Percentiles rank a stretch among this genome's conserved stretches.
Evolutionary conservation across 2,329 filamentous ascomycete species (phyloP).

Genomic region (Paecilomyces fulvus): DNA sequence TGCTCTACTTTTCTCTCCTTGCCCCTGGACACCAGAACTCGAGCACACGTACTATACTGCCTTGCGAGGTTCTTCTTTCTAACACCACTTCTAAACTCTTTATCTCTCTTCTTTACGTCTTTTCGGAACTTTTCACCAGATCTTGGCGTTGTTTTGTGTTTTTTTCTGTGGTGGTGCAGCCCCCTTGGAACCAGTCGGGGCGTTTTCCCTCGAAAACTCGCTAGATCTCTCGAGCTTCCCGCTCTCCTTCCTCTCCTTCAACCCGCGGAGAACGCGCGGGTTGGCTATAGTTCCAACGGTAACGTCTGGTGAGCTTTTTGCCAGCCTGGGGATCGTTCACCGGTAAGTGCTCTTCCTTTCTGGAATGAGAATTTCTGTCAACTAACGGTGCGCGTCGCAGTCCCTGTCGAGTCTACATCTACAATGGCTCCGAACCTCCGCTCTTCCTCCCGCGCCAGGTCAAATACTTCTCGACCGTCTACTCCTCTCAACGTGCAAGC

Average conservation of each 20-base stretch:
- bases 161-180: conserved; percentile 10
- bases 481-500: conserved; percentile 18
- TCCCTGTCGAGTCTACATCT: conserved; percentile 3
- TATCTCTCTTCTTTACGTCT: no score
- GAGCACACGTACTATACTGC: not conserved
- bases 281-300: conserved; percentile 22
- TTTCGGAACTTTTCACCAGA: not conserved
- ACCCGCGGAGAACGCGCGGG: conserved; percentile 23
- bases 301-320: conserved; percentile 22
- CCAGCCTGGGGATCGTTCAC: conserved; percentile 14
- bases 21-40: not conserved
- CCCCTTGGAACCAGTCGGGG: conserved; percentile 19
- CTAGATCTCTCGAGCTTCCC: conserved; percentile 16
- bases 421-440: conserved; percentile 29
- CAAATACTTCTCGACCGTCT: conserved; percentile 24
- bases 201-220: conserved; percentile 17
- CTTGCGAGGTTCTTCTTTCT: not conserved
- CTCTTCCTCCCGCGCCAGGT: conserved; percentile 22
- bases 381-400: conserved; percentile 15
- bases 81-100: not conserved
- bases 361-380: conserved; percentile 3
- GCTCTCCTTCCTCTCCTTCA: conserved; percentile 15
- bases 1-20: not conserved
- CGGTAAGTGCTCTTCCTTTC: conserved; percentile 13
- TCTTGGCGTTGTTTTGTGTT: conserved; percentile 11